Evolutionary conservation across 2,329 filamentous ascomycete species (phyloP).

Genomic region (Onygena corvina): DNA sequence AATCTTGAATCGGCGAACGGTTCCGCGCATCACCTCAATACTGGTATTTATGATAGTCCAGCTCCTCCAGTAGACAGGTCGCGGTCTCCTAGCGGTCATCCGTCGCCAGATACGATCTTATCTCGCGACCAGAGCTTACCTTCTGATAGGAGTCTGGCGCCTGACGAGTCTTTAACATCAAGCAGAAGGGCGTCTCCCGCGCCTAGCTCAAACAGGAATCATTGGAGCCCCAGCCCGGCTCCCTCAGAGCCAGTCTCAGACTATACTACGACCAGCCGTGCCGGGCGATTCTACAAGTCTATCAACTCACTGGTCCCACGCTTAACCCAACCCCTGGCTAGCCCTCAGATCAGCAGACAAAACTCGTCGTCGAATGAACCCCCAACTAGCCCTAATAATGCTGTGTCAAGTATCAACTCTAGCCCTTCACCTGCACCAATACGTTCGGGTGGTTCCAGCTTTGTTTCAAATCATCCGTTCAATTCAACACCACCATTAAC

Average conservation of each 20-base stretch:
- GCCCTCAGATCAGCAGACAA: neutral
- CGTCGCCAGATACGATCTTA: neutral
- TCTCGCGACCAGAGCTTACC: neutral
- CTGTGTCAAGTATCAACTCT: neutral
- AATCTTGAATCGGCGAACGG: neutral
- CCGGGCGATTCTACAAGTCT: constrained; percentile 1
- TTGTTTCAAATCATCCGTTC: neutral
- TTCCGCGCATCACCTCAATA: neutral
- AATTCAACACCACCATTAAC: neutral
- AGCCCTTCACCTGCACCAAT: neutral
- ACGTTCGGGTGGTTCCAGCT: neutral
- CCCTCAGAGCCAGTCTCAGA: neutral
- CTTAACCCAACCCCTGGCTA: neutral
- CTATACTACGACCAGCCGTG: neutral
- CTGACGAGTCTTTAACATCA: neutral
- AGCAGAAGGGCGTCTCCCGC: neutral
- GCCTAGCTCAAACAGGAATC: neutral
- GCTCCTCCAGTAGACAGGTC: neutral
- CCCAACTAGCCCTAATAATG: neutral
- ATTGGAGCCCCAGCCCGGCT: neutral
- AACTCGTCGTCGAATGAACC: neutral
- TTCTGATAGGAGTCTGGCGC: neutral
- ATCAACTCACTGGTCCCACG: neutral
- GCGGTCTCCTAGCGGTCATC: too few species aligned
- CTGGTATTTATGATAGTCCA: neutral